Percentiles rank a stretch among this genome's conserved stretches.
Evolutionary conservation across 345 rosid species (phyloP).

Genomic region (Citrus maxima): DNA sequence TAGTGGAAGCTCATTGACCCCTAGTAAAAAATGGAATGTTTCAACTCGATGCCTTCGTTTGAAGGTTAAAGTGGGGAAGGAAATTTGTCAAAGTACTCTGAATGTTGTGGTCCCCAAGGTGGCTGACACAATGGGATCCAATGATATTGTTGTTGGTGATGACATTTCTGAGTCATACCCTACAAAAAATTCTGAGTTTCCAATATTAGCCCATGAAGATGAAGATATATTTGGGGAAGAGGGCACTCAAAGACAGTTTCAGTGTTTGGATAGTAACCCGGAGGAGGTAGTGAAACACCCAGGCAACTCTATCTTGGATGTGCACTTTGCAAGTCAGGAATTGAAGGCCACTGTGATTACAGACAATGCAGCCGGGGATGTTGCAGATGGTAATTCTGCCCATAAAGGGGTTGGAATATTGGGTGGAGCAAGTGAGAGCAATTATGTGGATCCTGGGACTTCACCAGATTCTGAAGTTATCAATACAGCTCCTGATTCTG

Average conservation of each 20-base stretch:
- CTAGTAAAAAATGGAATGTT: slow-evolving; percentile 35
- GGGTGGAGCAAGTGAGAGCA: slow-evolving; percentile 37
- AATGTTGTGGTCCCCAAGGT: slow-evolving; percentile 36
- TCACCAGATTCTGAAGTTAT: slow-evolving; percentile 99
- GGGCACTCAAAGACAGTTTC: slow-evolving; percentile 25
- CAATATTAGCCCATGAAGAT: slow-evolving; percentile 19
- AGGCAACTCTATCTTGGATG: slow-evolving; percentile 31
- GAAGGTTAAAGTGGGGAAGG: slow-evolving; percentile 79
- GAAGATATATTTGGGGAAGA: slow-evolving; percentile 35
- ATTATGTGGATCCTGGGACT: slow-evolving; percentile 67
- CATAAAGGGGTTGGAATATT: slow-evolving; percentile 35
- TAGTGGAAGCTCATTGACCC: slow-evolving; percentile 27
- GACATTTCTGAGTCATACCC: slow-evolving; percentile 10
- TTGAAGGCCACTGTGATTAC: slow-evolving; percentile 26
- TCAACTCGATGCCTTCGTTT: slow-evolving; percentile 58
- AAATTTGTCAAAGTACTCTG: slow-evolving; percentile 34
- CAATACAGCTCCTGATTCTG: slow-evolving; percentile 61
- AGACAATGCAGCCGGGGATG: slow-evolving; percentile 43
- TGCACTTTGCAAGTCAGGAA: slow-evolving; percentile 26
- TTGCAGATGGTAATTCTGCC: slow-evolving; percentile 29
- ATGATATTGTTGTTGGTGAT: slow-evolving; percentile 24
- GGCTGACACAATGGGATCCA: slow-evolving; percentile 32
- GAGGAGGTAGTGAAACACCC: slow-evolving; percentile 24
- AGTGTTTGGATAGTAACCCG: slow-evolving; percentile 22
- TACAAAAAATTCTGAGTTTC: slow-evolving; percentile 28